Base-by-base conservation (phyloP, 352 stramenopile genomes). In the Globisporangium megalacanthum region DNA sequence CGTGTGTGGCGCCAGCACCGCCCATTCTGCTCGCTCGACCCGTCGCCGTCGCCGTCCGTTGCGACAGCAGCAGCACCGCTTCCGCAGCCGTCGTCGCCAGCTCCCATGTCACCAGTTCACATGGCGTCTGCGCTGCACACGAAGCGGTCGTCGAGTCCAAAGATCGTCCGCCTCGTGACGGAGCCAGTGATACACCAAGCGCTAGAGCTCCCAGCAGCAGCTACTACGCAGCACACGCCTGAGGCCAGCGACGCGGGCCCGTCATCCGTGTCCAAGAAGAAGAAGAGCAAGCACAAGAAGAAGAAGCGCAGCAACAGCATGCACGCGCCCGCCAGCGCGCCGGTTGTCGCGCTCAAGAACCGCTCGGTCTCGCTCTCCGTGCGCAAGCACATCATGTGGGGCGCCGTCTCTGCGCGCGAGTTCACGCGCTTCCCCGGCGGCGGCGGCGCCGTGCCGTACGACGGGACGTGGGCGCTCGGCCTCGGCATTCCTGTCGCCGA, bases 341-440 rank as follows among this genome's bases (percentile, higher is more conserved):
- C 60, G 39, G 60, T 75, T 60, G 35, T 54, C 19, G 37, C 52
- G 11, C 36, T 55, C 17, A 90, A 89, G 64, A 77, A 77, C 49
- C 78, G 82, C 39, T 92, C 82, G 14, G 58, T 70, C 31, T 92
- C 81, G 36, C 68, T 92, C 8, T 73, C 70, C 20, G 70, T 59
- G 47, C 70, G 74, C 20, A 92, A 89, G 65, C 80, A 85, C 65
- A 66, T 94, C 36, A 79, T 86, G 54, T 94, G 85, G 85, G 85
- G 85, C 15, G 63, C 73, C 33, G 81, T 94, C 17, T 66, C 61
- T 11, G 83, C 73, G 4, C 70, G 85, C 20, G 85, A 94, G 66
- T 94, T 90, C 67, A 70, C 70, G 31, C 80, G 85, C 15, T 92
- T 91, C 72, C 83, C 83, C 3, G 85, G 85, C 15, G 85, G 85